Evolutionary conservation across 2,329 filamentous ascomycete genomes (phyloP).

Genomic region (Chaetomiaceae sp.): DNA sequence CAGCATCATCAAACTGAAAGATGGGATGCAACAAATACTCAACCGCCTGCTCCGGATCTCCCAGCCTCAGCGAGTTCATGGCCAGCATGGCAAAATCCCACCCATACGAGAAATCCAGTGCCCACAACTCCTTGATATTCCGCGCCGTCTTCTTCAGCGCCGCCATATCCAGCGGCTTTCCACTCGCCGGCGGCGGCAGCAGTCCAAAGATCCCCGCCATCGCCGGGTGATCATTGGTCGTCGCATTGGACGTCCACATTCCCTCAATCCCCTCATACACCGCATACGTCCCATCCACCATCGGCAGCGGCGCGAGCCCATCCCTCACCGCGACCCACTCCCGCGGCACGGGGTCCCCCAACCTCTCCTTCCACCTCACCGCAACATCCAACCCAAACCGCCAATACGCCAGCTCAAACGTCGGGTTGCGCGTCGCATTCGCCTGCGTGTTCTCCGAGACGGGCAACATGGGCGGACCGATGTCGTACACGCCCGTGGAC

Average conservation of each 20-base stretch:
- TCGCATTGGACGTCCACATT: constrained; percentile 40
- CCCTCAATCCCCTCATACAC: constrained; percentile 48
- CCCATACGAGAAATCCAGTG: constrained; percentile 38
- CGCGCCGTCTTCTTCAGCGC: constrained; percentile 36
- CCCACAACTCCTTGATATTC: constrained; percentile 38
- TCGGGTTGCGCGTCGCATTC: constrained; percentile 53
- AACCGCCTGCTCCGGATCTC: constrained; percentile 37
- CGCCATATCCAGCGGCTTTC: constrained; percentile 34
- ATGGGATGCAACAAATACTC: constrained; percentile 45
- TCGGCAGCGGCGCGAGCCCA: constrained; percentile 50
- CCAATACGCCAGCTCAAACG: constrained; percentile 60
- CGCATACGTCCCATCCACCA: constrained; percentile 47
- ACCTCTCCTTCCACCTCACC: constrained; percentile 47
- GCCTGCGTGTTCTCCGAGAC: constrained; percentile 55
- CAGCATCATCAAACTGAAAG: constrained; percentile 53
- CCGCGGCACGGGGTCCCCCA: constrained; percentile 39
- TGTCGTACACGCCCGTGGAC: constrained; percentile 47
- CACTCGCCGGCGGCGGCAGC: constrained; percentile 37
- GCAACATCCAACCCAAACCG: constrained; percentile 55
- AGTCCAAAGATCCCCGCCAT: constrained; percentile 42
- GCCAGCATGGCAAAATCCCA: constrained; percentile 45
- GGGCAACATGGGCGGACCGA: constrained; percentile 44
- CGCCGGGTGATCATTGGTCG: constrained; percentile 40
- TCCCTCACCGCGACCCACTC: constrained; percentile 47
- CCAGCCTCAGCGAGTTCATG: constrained; percentile 41